Conservation (phyloP, 495 filamentous ascomycete genomes). For the Gamarada debralockiae region DNA sequence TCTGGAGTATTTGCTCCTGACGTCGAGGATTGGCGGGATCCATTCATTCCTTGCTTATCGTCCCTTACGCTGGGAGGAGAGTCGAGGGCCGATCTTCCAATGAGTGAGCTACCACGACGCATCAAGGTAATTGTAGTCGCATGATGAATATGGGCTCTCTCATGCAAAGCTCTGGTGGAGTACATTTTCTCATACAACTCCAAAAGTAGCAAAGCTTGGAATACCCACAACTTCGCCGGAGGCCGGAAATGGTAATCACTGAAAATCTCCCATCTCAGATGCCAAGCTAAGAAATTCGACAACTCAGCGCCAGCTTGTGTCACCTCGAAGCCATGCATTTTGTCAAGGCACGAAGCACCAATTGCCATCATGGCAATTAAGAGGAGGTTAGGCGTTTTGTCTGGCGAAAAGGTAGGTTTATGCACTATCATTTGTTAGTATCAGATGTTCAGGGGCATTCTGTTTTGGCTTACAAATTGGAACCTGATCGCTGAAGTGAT, state of each 20-base stretch:
- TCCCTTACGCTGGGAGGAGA: constrained; percentile 80
- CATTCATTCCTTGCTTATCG: constrained; percentile 51
- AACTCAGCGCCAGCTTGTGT: constrained; percentile 72
- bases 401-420: constrained; percentile 86
- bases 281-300: constrained; percentile 85
- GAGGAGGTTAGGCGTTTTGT: constrained; percentile 78
- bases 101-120: constrained; percentile 87
- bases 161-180: constrained; percentile 84
- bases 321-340: constrained; percentile 66
- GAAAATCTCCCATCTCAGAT: constrained; percentile 78
- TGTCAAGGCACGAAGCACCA: constrained; percentile 84
- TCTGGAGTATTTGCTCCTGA: constrained; percentile 65
- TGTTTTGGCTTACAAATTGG: constrained; percentile 54
- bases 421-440: constrained; percentile 48
- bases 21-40: constrained; percentile 56
- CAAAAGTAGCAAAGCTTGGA: constrained; percentile 84
- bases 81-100: constrained; percentile 84
- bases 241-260: constrained; percentile 88
- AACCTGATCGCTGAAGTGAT: constrained; percentile 90
- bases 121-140: constrained; percentile 94
- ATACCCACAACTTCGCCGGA: constrained; percentile 96
- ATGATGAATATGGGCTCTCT: constrained; percentile 95
- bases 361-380: constrained; percentile 94
- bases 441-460: background rate
- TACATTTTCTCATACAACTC: constrained; percentile 98